Evolutionary conservation across 345 rosid genomes (phyloP).

Genomic region (Gossypium rotundifolium): DNA sequence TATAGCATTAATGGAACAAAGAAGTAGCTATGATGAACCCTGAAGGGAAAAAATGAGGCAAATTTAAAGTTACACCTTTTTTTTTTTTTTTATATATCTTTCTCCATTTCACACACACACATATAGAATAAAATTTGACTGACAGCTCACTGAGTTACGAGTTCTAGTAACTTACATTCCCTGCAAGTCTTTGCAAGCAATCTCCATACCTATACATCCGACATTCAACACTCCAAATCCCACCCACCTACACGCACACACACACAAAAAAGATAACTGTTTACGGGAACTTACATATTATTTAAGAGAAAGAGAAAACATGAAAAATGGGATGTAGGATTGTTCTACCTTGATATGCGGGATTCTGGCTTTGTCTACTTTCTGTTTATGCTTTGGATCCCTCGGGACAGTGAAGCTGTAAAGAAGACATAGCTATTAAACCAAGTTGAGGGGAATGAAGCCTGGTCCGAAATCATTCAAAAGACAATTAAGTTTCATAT

Average conservation of each 20-base stretch:
- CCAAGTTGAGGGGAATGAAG: constrained; percentile 85
- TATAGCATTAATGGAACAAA: constrained; percentile 15
- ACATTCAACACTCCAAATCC: background rate
- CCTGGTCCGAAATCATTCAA: constrained; percentile 87
- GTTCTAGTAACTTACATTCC: too few species aligned
- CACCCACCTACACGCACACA: too few species aligned
- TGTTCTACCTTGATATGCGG: background rate
- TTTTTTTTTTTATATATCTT: too few species aligned
- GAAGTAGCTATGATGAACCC: constrained; percentile 12
- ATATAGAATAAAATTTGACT: background rate
- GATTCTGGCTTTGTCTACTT: background rate
- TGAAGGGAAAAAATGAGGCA: constrained; percentile 2
- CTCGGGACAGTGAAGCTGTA: background rate
- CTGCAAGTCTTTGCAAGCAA: constrained; percentile 8
- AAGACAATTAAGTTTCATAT: background rate
- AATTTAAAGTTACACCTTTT: background rate
- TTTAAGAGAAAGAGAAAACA: background rate
- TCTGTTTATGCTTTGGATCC: background rate
- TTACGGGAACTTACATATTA: background rate
- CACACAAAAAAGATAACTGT: background rate
- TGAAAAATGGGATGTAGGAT: background rate
- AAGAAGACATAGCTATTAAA: constrained; percentile 5
- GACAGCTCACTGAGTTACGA: background rate
- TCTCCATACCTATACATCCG: background rate
- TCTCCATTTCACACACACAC: too few species aligned